These are phyloP conservation scores for Phytophthora ramorum DNA, from an alignment of 352 stramenopile species.

Conservation along the genomic window DNA sequence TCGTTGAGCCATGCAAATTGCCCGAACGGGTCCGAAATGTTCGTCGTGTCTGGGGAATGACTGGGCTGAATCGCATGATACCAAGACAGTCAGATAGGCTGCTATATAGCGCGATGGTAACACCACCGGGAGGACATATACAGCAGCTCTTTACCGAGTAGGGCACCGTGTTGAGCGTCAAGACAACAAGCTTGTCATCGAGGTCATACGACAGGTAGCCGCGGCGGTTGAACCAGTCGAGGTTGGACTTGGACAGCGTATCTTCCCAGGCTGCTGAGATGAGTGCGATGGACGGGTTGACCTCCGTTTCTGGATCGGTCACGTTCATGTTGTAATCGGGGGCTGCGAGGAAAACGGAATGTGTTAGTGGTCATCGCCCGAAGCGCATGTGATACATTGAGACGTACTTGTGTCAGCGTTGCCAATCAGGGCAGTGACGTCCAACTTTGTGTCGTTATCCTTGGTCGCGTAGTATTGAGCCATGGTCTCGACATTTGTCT, in stretches of 20 bases:
- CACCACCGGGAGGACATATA: not conserved
- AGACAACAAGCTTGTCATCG: constrained; percentile 61
- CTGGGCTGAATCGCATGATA: constrained; percentile 40
- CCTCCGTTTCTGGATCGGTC: constrained; percentile 53
- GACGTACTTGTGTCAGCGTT: constrained; percentile 66
- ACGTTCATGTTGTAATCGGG: constrained; percentile 75
- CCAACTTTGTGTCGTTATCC: constrained; percentile 37
- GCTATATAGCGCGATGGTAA: not conserved
- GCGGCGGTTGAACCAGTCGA: constrained; percentile 55
- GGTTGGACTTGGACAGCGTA: constrained; percentile 54
- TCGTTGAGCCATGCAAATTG: constrained; percentile 92
- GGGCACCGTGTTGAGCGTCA: constrained; percentile 80
- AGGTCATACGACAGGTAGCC: constrained; percentile 68
- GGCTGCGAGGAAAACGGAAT: constrained; percentile 30
- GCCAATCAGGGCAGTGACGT: constrained; percentile 68
- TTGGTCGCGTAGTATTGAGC: constrained; percentile 58
- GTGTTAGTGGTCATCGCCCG: not conserved
- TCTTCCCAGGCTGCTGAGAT: constrained; percentile 60
- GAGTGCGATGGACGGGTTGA: constrained; percentile 60
- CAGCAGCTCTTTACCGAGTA: constrained; percentile 60
- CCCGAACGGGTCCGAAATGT: constrained; percentile 79
- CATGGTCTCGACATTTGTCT: constrained; percentile 69
- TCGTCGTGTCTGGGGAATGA: constrained; percentile 66
- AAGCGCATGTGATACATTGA: not conserved
- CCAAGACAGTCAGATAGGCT: not conserved